Evolutionary conservation across 805 yeast species (phyloP), one percentile per base, ranked within the genome.

Genomic region (Wickerhamomyces hampshirensis): DNA sequence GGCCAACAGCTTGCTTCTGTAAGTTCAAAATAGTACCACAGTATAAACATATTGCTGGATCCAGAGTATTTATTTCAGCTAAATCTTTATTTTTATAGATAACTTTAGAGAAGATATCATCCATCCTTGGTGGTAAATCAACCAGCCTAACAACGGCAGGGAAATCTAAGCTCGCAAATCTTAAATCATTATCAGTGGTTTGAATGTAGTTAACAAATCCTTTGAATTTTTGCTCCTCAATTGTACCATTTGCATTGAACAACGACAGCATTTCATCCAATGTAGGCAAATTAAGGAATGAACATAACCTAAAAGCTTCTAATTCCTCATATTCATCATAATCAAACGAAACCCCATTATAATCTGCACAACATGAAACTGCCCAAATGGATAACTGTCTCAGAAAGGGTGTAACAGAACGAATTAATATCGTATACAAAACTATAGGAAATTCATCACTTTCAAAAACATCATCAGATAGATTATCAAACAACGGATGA

Each of bases 1-100:
- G 58, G 29, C 68, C 70, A 0, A 78, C 80, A 34, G 72, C 67
- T 28, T 65, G 58, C 42, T 64, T 75, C 50, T 89, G 96, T n/a
- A 79, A 61, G 43, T 79, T 78, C 16, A 85, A 68, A 6, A 79
- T 67, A 9, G 63, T 60, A 1, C 88, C 93, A 60, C 98, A 93
- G 43, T 80, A 81, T 37, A 91, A 60, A 52, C 98, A 91, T 8
- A 91, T 65, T 0, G 95, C 96, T 0, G 95, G 93, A 45, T 89
- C 95, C 4, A 60, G 43, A 0, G 70, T 65, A 13, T 69, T 21
- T 65, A 68, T 48, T 55, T 60, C 16, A 11, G 64, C 63, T 29
- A 61, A 55, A 16, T 62, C 63, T 31, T 62, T 60, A 18, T 66
- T 67, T 50, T 63, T 66, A 44, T 75, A 72, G 38, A 75, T 66